Base-by-base conservation (phyloP, 139 green algal species). In the Chlorella ohadii region DNA sequence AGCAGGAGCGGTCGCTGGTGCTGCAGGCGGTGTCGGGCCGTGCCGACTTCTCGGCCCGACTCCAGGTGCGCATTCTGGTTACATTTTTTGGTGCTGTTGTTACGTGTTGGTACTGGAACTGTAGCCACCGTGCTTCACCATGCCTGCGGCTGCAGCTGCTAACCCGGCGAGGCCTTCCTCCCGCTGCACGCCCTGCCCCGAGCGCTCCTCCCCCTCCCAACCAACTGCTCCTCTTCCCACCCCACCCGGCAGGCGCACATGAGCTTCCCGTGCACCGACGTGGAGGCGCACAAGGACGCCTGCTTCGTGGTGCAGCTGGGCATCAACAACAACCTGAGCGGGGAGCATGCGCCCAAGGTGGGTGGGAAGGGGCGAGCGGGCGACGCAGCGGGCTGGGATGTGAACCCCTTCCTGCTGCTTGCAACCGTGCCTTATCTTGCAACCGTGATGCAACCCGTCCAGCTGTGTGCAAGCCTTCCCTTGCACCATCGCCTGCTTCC, bases 171-270 rank as follows among this genome's bases (percentile, higher is more conserved):
- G n/a, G n/a, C n/a, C n/a, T n/a, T n/a, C n/a, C n/a, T n/a, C n/a
- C n/a, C n/a, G n/a, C n/a, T n/a, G n/a, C n/a, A n/a, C n/a, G n/a
- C n/a, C n/a, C n/a, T n/a, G n/a, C n/a, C n/a, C n/a, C n/a, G n/a
- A n/a, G n/a, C n/a, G n/a, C n/a, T n/a, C n/a, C n/a, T n/a, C n/a
- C n/a, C n/a, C n/a, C n/a, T n/a, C n/a, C n/a, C n/a, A n/a, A n/a
- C n/a, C n/a, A n/a, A n/a, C n/a, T n/a, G n/a, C n/a, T n/a, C n/a
- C n/a, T n/a, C n/a, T n/a, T n/a, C n/a, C n/a, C n/a, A n/a, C n/a
- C n/a, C n/a, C n/a, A n/a, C n/a, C n/a, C n/a, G n/a, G 76, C 51
- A 64, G 61, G 81, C 89, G 34, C 86, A 99, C 85, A 84, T 99
- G n/a, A 86, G 75, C 1, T 96, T 94, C 70, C 90, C 94, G 61